Evolutionary conservation across 495 filamentous ascomycete species (phyloP), one percentile per base, ranked within the genome.

Genomic region (Neurospora terricola): DNA sequence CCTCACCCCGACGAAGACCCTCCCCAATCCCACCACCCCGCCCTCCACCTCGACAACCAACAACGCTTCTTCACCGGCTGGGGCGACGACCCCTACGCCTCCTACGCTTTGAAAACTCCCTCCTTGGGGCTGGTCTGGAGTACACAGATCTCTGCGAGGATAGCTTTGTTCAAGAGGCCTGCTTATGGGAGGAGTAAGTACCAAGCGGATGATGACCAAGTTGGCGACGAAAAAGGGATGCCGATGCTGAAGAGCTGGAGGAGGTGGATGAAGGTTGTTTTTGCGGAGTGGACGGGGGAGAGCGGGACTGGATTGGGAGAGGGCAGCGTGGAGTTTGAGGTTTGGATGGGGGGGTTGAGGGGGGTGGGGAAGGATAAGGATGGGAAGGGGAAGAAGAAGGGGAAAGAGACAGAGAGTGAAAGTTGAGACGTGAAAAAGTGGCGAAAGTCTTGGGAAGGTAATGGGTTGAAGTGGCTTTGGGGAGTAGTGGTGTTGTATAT

Each of bases 1-100:
- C 10, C 83, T 82, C 36, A 76, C 80, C 37, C 80, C 81, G 40
- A 83, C 76, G 37, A 71, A 66, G 40, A n/a, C 2, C 48, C 48
- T 34, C 34, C 42, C n/a, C 27, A 39, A 34, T 27, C 7, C 70
- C 76, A 12, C 75, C 88, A 70, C 81, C 86, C 78, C 78, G 88
- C 80, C 16, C 84, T 96, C 40, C 86, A 85, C n/a, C 87, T 98
- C 18, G 88, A 94, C 73, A 93, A 96, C 80, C 96, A 99, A 80
- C 92, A 96, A 77, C 88, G 91, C 9, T 99, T 92, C 87, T 97
- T 97, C 81, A 95, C 92, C 3, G 96, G 96, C 43, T 99, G 96
- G 94, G 94, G 93, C 30, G 91, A 94, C 78, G 83, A 85, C 45
- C 82, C 77, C 0, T 70, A 73, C 48, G 69, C 72, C 12, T 77